A percentile compares a stretch with the other conserved stretches of the same genome.
Conservation (phyloP, 768 basidiomycete genomes). For the Amanita polypyramis region DNA sequence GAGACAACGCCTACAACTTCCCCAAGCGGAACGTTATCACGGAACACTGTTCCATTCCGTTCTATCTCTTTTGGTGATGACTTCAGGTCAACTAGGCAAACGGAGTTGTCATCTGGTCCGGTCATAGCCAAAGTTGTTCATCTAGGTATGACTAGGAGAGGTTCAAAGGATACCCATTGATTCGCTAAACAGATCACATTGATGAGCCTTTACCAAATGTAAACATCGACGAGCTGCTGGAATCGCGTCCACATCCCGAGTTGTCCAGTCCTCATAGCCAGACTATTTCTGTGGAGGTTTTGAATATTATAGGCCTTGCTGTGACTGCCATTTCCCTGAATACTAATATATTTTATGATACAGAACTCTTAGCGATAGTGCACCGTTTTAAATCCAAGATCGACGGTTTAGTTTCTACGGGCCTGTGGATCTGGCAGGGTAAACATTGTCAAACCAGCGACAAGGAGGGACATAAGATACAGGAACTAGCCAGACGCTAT, state of each 20-base stretch:
- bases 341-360: constrained; percentile 57
- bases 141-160: neutral
- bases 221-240: constrained; percentile 38
- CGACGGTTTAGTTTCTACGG: constrained; percentile 57
- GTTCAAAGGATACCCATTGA: neutral
- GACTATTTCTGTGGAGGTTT: constrained; percentile 67
- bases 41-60: constrained; percentile 10
- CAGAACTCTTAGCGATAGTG: constrained; percentile 58
- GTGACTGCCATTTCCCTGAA: constrained; percentile 35
- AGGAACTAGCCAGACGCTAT: constrained; percentile 66
- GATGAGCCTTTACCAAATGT: constrained; percentile 33
- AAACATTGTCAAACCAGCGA: constrained; percentile 41
- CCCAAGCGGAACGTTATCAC: constrained; percentile 44
- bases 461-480: constrained; percentile 53
- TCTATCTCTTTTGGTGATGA: neutral
- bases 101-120: neutral
- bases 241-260: constrained; percentile 13
- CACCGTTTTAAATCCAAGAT: constrained; percentile 56
- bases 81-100: neutral
- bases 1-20: constrained; percentile 49
- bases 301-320: constrained; percentile 44
- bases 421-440: constrained; percentile 73
- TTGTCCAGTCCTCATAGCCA: constrained; percentile 24
- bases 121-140: neutral
- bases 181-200: constrained; percentile 17